Evolutionary conservation across 1,139 yeast species (phyloP).

Genomic region (Scheffersomyces parashehatae): DNA sequence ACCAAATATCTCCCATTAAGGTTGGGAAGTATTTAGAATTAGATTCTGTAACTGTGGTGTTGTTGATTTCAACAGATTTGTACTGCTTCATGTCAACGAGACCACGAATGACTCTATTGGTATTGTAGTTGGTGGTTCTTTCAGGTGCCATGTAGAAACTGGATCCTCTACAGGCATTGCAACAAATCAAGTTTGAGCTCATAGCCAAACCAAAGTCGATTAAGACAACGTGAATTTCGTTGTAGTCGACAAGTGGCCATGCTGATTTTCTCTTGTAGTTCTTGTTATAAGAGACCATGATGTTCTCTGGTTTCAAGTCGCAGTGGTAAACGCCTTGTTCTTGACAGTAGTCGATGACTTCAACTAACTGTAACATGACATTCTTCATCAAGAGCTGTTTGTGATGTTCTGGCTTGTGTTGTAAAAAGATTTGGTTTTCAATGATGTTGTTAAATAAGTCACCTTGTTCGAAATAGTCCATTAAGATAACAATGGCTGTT

Average conservation of each 20-base stretch:
- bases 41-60: conserved; percentile 18
- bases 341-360: conserved; percentile 72
- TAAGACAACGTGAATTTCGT: conserved; percentile 59
- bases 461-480: conserved; percentile 84
- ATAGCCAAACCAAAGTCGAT: conserved; percentile 91
- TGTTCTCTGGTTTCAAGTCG: conserved; percentile 89
- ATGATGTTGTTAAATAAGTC: conserved; percentile 83
- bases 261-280: conserved; percentile 21
- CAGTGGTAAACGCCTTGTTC: conserved; percentile 73
- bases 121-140: conserved; percentile 54
- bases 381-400: conserved; percentile 55
- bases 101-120: conserved; percentile 28
- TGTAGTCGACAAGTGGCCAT: conserved; percentile 39
- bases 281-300: conserved; percentile 51
- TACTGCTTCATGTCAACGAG: conserved; percentile 33
- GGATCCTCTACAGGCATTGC: conserved; percentile 83
- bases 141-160: conserved; percentile 95
- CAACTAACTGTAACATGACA: conserved; percentile 74
- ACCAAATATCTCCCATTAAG: conserved; percentile 83
- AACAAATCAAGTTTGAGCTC: conserved; percentile 54
- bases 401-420: conserved; percentile 35
- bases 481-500: conserved; percentile 63
- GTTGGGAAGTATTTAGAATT: conserved; percentile 56
- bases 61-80: conserved; percentile 18
- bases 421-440: conserved; percentile 56